Evolutionary conservation across 192 early-diverging fungal species (phyloP).

Genomic region (Geranomyces michiganensis): DNA sequence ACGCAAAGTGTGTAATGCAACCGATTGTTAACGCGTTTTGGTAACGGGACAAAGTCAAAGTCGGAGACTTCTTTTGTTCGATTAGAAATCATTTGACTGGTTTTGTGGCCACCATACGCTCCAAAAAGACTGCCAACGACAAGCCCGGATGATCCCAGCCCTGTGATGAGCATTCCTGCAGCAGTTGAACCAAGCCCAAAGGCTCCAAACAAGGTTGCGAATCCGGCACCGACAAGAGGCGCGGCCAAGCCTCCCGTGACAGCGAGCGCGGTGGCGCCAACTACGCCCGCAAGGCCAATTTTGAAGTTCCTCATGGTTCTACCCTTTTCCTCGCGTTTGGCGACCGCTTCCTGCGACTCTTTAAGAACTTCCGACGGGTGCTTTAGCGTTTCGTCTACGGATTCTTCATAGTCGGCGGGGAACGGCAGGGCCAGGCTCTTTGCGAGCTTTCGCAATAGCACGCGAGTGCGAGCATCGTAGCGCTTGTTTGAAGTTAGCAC

Average conservation of each 20-base stretch:
- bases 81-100: neutral
- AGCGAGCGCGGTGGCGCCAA: constrained; percentile 53
- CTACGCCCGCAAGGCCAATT: constrained; percentile 48
- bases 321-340: constrained; percentile 24
- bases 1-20: constrained; percentile 53
- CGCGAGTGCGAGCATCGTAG: constrained; percentile 56
- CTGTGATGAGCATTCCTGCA: constrained; percentile 46
- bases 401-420: constrained; percentile 44
- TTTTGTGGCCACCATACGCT: constrained; percentile 52
- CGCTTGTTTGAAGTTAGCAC: constrained; percentile 21
- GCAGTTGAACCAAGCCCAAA: constrained; percentile 43
- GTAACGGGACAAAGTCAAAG: constrained; percentile 19
- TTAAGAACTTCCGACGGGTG: constrained; percentile 37
- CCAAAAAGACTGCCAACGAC: constrained; percentile 56
- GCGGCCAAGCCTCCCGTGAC: constrained; percentile 58
- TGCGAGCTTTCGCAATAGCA: constrained; percentile 40
- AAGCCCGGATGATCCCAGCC: constrained; percentile 48
- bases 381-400: constrained; percentile 39
- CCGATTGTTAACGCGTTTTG: constrained; percentile 12
- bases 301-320: constrained; percentile 48
- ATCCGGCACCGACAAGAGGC: constrained; percentile 55
- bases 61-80: constrained; percentile 36
- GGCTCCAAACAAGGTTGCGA: constrained; percentile 44
- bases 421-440: constrained; percentile 37
- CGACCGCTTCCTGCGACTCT: constrained; percentile 34